Percentiles rank a stretch among this genome's conserved stretches.
Conservation (phyloP, 768 basidiomycete genomes). For the Pluteus cervinus region DNA sequence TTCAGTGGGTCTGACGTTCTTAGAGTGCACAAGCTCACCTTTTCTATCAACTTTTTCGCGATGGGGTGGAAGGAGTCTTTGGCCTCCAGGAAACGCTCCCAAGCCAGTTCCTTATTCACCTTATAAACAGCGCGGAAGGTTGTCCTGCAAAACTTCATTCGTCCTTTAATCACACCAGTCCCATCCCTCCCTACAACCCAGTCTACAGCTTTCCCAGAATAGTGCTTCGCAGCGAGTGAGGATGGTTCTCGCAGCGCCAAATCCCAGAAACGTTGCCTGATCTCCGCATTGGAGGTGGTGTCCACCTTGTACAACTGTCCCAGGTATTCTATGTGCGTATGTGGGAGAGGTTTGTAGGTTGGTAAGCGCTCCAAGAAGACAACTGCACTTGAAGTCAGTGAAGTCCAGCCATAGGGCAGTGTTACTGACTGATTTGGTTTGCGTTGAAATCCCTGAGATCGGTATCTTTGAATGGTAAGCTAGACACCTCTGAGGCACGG, state of each 20-base stretch:
- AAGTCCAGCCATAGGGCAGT: not conserved
- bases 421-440: constrained; percentile 64
- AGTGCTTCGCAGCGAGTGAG: constrained; percentile 41
- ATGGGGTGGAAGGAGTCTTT: constrained; percentile 70
- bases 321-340: constrained; percentile 52
- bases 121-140: constrained; percentile 48
- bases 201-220: constrained; percentile 46
- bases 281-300: constrained; percentile 65
- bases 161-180: constrained; percentile 59
- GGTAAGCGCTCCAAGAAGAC: constrained; percentile 82
- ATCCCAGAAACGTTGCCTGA: constrained; percentile 74
- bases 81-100: constrained; percentile 37
- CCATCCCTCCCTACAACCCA: constrained; percentile 69
- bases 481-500: constrained; percentile 37
- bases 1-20: constrained; percentile 61
- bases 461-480: constrained; percentile 46
- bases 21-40: constrained; percentile 60
- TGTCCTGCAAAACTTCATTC: constrained; percentile 84
- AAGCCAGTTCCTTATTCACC: constrained; percentile 50
- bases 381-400: constrained; percentile 32
- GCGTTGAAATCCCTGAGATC: constrained; percentile 66
- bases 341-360: constrained; percentile 54
- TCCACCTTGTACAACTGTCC: constrained; percentile 44
- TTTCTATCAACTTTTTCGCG: constrained; percentile 68
- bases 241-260: constrained; percentile 51